A percentile compares a stretch with the other conserved stretches of the same genome.
phyloP scores from a whole-genome alignment of 257 asterid genomes.

The Solanum bulbocastanum region DNA sequence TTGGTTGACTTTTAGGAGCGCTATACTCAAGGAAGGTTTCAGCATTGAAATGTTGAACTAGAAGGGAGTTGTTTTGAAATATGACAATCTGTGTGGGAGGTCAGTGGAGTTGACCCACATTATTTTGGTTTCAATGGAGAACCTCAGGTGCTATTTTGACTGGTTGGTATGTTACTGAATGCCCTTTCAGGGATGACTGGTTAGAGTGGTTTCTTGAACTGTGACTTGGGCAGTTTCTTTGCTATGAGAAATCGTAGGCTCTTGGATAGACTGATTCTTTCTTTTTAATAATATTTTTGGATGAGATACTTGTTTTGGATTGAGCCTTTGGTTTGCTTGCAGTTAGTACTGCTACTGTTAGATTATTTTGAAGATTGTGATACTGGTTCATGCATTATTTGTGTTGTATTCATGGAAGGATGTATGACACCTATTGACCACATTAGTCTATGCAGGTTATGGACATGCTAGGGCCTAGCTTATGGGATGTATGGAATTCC shows the following conservation, averaged over 20 bases:
- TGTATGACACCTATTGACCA: neutral
- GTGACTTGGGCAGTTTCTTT: neutral
- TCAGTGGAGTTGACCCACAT: neutral
- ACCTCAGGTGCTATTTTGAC: neutral
- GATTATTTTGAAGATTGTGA: neutral
- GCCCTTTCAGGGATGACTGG: neutral
- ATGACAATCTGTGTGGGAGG: neutral
- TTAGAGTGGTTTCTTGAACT: neutral
- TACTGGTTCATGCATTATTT: neutral
- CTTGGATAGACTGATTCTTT: neutral
- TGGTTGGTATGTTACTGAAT: neutral
- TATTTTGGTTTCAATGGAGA: neutral
- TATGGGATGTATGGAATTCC: constrained; percentile 47
- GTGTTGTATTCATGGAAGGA: neutral
- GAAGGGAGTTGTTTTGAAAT: neutral
- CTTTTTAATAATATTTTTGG: neutral
- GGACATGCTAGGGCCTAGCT: constrained; percentile 49
- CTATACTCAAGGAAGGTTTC: neutral
- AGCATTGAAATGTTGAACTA: neutral
- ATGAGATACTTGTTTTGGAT: neutral
- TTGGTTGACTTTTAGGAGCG: neutral
- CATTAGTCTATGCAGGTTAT: constrained; percentile 27
- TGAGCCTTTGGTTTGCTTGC: neutral
- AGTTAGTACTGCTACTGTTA: neutral
- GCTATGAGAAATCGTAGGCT: neutral